Base-by-base conservation (phyloP, 768 basidiomycete genomes). In the Naganishia antarctica region DNA sequence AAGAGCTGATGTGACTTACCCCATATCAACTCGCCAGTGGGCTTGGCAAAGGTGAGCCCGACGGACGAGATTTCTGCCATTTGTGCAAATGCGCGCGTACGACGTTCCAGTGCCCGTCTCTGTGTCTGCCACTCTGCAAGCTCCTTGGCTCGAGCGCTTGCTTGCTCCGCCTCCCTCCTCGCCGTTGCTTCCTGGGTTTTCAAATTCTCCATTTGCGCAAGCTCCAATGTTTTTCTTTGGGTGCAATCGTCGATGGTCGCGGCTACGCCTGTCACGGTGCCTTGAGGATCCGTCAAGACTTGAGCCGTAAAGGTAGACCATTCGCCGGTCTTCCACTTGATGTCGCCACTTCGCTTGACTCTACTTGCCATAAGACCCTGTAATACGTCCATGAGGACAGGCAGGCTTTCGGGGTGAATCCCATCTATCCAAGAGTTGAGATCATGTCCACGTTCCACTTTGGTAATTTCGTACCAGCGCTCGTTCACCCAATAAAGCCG, bases 401-500 rank as follows among this genome's bases (percentile, higher is more conserved):
- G 34, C 49, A 66, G 13, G 25, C 32, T 41, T 2, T 49, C 58
- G 7, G 58, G 58, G 23, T 41, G 47, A 5, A 66, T 26, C 13
- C 18, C 12, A 4, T 66, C 60, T 21, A 66, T 66, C 65, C 65
- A 66, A 21, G 58, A 29, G 37, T 66, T 60, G 29, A 60, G 43
- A 51, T 49, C 41, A 4, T 66, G 60, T 0, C 60, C 65, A n/a
- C 16, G 34, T 18, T 40, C 18, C 2, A 66, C 7, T 13, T 47
- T 28, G 25, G 31, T 34, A 6, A 60, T 34, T 3, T 60, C 28
- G 48, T 61, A 61, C 65, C 65, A 66, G 8, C 31, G 31, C 16
- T 60, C 34, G 26, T 66, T 66, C 23, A 48, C 59, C 65, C 65
- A 66, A 43, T 61, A 53, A 8, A 66, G 11, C 28, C 45, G 60